Base-by-base conservation (phyloP, 176 grass and related monocot genomes). In the Rhipidocladum racemiflorum region DNA sequence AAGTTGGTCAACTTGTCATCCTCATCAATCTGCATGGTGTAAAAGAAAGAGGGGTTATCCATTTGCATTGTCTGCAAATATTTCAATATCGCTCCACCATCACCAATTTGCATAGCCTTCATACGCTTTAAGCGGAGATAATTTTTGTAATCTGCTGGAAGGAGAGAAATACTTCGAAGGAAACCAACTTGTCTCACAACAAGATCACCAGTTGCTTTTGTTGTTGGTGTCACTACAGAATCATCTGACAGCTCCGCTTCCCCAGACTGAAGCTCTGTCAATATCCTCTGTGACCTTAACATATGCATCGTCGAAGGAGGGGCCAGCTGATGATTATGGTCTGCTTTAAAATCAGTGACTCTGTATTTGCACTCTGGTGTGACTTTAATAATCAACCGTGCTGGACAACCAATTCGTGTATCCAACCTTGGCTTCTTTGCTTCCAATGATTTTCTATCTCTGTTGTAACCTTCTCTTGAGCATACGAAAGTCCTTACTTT, bases 281-380 rank as follows among this genome's bases (percentile, higher is more conserved):
- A 71, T 75, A 98, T 85, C 68, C 95, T 90, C 68, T 98, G 95
- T 13, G 95, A 98, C 84, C 95, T 92, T 81, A 98, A 81, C 92
- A 98, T 94, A 88, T 98, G 95, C 85, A 94, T 98, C 21, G 95
- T 98, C 7, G 92, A 94, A 84, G 92, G 95, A 68, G 95, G 95
- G 50, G 95, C 95, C 61, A 88, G 79, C 80, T 98, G 95, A 78
- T 98, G 95, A 72, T 98, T 98, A 83, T 98, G 95, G 11, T 95
- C 95, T 79, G 92, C 83, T 86, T 94, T 95, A 45, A 98, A 98
- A 90, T 98, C 92, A 57, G 92, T 90, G 48, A 98, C 92, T 65
- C 76, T 89, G 72, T 98, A 98, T 80, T 87, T 94, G 65, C 88
- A 55, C 32, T 79, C 88, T 85, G 87, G 76, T 68, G 93, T 98